phyloP scores from a whole-genome alignment of 306 rosid genomes.

The Corylus avellana region DNA sequence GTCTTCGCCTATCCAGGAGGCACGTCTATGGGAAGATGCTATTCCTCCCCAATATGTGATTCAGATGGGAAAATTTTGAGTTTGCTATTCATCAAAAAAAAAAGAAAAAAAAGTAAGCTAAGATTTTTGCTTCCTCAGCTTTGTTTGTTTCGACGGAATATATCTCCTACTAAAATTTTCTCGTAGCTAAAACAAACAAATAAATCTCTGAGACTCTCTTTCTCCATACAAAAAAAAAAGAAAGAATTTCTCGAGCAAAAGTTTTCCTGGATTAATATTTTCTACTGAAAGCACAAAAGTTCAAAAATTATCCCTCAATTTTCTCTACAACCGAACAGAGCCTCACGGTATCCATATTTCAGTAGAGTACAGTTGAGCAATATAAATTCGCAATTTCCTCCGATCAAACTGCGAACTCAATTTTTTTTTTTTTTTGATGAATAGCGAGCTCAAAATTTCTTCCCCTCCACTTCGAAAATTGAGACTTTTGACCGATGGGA shows the following conservation, averaged over 20 bases:
- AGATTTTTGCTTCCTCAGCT: neutral
- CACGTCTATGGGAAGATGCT: no score
- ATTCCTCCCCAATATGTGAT: no score
- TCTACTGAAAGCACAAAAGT: neutral
- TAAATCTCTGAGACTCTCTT: neutral
- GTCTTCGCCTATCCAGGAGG: no score
- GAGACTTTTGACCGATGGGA: no score
- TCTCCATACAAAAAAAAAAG: neutral
- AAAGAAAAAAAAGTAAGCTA: neutral
- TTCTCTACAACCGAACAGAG: constrained; percentile 12
- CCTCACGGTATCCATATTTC: neutral
- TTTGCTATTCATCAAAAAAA: no score
- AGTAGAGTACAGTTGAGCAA: neutral
- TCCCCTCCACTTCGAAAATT: no score
- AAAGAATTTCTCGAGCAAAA: neutral
- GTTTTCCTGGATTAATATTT: neutral
- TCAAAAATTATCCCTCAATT: neutral
- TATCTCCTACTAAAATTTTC: neutral
- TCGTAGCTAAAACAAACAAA: neutral
- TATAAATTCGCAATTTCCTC: neutral
- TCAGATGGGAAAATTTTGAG: no score
- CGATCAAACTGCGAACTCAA: no score
- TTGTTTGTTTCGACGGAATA: neutral
- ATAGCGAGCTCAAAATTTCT: no score
- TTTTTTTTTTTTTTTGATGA: no score